These are phyloP conservation scores for Stephanodiscus triporus DNA, from an alignment of 108 stramenopile genomes.

Conservation along the genomic window DNA sequence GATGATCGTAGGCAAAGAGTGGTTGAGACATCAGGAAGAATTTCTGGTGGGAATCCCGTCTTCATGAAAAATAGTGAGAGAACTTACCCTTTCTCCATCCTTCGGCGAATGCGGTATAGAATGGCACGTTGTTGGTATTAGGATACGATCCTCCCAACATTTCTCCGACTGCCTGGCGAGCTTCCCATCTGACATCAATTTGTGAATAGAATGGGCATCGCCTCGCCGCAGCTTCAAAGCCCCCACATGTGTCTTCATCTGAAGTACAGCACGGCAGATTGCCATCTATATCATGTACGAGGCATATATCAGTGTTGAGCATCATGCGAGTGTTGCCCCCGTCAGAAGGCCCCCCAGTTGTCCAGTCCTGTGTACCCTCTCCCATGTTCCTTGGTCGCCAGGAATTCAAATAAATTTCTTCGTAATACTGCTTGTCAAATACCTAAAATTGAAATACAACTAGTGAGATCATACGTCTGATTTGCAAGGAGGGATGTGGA, in stretches of 20 bases:
- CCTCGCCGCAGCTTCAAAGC: conserved; percentile 1
- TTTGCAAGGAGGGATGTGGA: not conserved
- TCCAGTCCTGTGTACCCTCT: conserved; percentile 28
- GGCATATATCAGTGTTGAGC: conserved; percentile 52
- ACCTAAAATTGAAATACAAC: not conserved
- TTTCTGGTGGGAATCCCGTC: no score
- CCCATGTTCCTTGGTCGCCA: conserved; percentile 48
- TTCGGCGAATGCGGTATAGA: conserved; percentile 35
- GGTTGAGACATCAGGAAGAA: no score
- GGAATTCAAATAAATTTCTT: conserved; percentile 31
- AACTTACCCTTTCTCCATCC: conserved; percentile 48
- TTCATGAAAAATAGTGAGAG: no score
- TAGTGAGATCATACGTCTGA: not conserved
- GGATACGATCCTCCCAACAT: conserved; percentile 33
- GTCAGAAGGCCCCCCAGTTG: conserved; percentile 23
- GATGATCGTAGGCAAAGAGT: no score
- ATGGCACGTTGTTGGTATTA: conserved; percentile 39
- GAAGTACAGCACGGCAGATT: conserved; percentile 40
- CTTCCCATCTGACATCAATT: conserved; percentile 23
- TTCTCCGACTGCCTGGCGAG: conserved; percentile 33
- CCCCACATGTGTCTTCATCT: conserved; percentile 18
- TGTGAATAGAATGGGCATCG: conserved; percentile 28
- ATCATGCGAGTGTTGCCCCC: conserved; percentile 28
- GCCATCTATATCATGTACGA: conserved; percentile 32
- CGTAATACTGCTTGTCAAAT: conserved; percentile 44